A percentile compares a stretch with the other conserved stretches of the same genome.
phyloP scores from a whole-genome alignment of 148 eudicot genomes.

The Heliamphora exappendiculata region DNA sequence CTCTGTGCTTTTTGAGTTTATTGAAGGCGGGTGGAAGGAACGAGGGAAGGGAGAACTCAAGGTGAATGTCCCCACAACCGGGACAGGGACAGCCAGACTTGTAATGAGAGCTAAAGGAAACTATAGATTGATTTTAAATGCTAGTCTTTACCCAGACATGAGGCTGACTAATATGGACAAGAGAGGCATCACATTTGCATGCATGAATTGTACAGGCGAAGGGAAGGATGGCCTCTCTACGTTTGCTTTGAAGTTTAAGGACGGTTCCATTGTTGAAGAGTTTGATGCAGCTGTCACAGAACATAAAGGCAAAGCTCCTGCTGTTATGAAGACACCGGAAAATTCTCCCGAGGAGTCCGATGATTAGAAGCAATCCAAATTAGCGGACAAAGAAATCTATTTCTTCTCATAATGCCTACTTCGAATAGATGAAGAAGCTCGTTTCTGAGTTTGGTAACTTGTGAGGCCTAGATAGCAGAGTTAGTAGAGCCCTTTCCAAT shows the following conservation, averaged over 20 bases:
- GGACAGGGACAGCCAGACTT: conserved; percentile 63
- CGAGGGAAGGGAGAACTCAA: conserved; percentile 94
- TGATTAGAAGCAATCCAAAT: conserved; percentile 13
- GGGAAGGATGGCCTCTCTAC: conserved; percentile 69
- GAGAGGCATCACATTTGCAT: conserved; percentile 85
- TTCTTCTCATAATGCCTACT: neutral
- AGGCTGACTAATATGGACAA: conserved; percentile 94
- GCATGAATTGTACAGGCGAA: conserved; percentile 69
- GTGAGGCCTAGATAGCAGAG: neutral
- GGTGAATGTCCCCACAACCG: conserved; percentile 52
- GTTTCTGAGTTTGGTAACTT: neutral
- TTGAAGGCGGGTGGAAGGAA: conserved; percentile 91
- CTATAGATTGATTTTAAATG: conserved; percentile 78
- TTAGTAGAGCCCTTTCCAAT: neutral
- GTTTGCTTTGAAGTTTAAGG: conserved; percentile 86
- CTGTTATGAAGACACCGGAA: conserved; percentile 55
- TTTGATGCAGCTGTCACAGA: conserved; percentile 54
- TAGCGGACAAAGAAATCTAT: neutral
- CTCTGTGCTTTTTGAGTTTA: conserved; percentile 70
- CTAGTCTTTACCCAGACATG: conserved; percentile 77
- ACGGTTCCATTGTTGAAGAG: conserved; percentile 58
- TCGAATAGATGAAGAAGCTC: neutral
- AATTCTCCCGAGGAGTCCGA: conserved; percentile 72
- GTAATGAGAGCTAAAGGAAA: conserved; percentile 90
- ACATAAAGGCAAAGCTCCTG: conserved; percentile 41